Evolutionary conservation across 768 basidiomycete genomes (phyloP), one percentile per base, ranked within the genome.

Genomic region (Pseudohyphozyma bogoriensis): DNA sequence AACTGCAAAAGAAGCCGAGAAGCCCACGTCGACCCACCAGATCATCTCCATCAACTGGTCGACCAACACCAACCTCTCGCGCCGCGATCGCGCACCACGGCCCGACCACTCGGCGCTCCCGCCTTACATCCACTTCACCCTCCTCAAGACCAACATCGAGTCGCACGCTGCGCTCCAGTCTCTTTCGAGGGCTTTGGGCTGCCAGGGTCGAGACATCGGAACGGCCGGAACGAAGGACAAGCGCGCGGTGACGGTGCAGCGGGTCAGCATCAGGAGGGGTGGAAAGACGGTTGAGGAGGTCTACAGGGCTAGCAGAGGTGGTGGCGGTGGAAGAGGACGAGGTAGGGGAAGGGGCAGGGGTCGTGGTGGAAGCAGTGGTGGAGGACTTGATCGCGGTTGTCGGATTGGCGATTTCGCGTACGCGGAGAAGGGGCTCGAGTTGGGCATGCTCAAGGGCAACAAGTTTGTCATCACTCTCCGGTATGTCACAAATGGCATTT

Each of bases 141-240:
- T 99, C 36, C 91, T 93, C 72, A 99, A 99, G 75, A 88, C 91
- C 26, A 99, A 99, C 72, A 84, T 95, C 46, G 95, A 99, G 71
- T 95, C 90, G 4, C 91, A 95, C 71, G 95, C 97, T 70, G 89
- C 89, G 2, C 81, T 99, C 26, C 79, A 82, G 2, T 79, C 92
- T 68, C 76, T 99, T 35, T 78, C 87, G 22, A 83, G 90, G 18
- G 78, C 80, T 33, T 77, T 96, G n/a, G 84, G 85, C 62, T 44
- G 62, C 29, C 82, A 78, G 28, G 73, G 83, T 52, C 90, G 86
- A 74, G 89, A 93, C 70, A 78, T 99, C 11, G 82, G 84, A 28
- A 86, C 91, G 29, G 89, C 91, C 5, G 95, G 95, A 0, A 99
- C 95, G 11, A 99, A 99, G 72, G 95, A 99, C 75, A 99, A 97